Conservation (phyloP, 1,284 basidiomycete genomes). For the Ganoderma multipileum region DNA sequence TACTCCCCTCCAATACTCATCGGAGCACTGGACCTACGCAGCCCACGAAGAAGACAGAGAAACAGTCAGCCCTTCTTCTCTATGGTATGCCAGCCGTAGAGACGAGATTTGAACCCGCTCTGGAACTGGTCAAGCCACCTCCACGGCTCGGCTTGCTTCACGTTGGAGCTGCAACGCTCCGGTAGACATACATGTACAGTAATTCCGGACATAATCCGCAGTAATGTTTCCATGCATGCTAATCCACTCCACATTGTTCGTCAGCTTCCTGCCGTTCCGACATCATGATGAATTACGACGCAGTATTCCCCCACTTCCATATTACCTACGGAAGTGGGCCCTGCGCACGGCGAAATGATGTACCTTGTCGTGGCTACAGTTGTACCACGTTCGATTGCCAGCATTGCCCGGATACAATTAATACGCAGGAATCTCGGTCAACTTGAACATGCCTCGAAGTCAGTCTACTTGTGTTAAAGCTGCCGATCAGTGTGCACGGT, state of each 20-base stretch:
- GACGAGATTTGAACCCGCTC: slow-evolving; percentile 43
- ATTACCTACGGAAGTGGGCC: neutral
- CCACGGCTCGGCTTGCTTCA: slow-evolving; percentile 52
- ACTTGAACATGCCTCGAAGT: neutral
- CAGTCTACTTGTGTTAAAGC: neutral
- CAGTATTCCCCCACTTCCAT: neutral
- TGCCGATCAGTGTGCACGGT: neutral
- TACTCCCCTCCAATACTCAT: slow-evolving; percentile 40
- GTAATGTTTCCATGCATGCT: slow-evolving; percentile 10
- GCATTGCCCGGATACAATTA: neutral
- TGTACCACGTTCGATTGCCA: neutral
- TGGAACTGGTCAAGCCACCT: slow-evolving; percentile 52
- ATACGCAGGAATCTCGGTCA: neutral
- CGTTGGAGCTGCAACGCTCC: slow-evolving; percentile 40
- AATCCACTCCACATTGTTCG: slow-evolving; percentile 10
- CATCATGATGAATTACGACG: neutral
- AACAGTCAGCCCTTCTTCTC: slow-evolving; percentile 35
- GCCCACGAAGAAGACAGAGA: slow-evolving; percentile 28
- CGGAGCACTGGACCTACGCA: slow-evolving; percentile 20
- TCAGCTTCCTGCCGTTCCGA: slow-evolving; percentile 8
- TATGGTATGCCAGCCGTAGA: slow-evolving; percentile 42
- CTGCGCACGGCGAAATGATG: neutral
- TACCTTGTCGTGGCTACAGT: neutral
- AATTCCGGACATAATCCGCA: slow-evolving; percentile 8
- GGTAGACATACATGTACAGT: slow-evolving; percentile 32